A percentile compares a stretch with the other conserved stretches of the same genome.
Conservation (phyloP, 2,329 filamentous ascomycete genomes). For the Colletotrichum navitas region DNA sequence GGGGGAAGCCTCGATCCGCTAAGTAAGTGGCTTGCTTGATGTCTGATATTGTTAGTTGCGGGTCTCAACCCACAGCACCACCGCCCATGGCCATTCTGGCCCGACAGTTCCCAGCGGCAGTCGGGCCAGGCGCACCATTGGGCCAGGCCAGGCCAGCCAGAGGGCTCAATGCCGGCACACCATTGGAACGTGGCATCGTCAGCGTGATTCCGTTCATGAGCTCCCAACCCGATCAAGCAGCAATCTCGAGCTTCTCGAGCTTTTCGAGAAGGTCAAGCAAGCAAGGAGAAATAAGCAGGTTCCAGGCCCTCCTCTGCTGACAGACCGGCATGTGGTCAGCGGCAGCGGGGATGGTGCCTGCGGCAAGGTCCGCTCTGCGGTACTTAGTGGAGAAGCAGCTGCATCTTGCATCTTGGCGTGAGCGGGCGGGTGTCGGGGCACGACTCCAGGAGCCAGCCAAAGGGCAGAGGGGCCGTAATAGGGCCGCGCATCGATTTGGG, state of each 20-base stretch:
- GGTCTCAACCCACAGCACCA: not conserved
- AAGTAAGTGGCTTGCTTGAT: not conserved
- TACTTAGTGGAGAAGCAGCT: conserved; percentile 30
- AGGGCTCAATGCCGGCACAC: conserved; percentile 5
- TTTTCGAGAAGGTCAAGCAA: not conserved
- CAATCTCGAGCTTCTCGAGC: not conserved
- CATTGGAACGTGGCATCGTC: conserved; percentile 24
- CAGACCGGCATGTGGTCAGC: conserved; percentile 1
- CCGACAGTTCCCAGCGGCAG: not conserved
- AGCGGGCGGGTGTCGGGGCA: conserved; percentile 32
- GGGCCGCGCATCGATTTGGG: conserved; percentile 26
- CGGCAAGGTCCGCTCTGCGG: conserved; percentile 36
- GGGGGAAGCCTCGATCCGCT: not conserved
- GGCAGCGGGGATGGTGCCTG: conserved; percentile 36
- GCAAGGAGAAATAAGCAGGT: not conserved
- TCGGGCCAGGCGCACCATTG: not conserved
- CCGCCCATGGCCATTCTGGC: not conserved
- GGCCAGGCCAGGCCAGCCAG: conserved; percentile 4
- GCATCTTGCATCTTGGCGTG: conserved; percentile 30
- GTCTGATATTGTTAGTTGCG: not conserved
- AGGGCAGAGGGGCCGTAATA: conserved; percentile 40
- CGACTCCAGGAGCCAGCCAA: conserved; percentile 25
- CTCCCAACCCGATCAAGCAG: not conserved
- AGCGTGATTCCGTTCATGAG: conserved; percentile 11
- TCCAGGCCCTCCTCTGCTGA: conserved; percentile 7